Base-by-base conservation (phyloP, 257 asterid species). In the Petunia secreta region DNA sequence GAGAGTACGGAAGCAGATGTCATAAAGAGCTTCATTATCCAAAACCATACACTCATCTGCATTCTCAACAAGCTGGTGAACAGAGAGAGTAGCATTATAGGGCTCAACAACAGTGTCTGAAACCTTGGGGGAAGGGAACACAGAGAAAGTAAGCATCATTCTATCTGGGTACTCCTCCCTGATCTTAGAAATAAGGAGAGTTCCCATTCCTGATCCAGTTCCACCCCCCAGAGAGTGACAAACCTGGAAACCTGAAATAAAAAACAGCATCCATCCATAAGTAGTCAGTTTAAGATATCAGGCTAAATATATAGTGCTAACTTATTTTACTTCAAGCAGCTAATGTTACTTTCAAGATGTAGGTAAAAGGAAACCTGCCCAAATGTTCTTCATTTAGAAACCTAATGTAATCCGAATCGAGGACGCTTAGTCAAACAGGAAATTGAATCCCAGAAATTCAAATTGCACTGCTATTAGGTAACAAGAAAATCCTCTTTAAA, bases 161-260 rank as follows among this genome's bases (percentile, higher is more conserved):
- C 95, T 86, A 81, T 92, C 97, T 8, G 95, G 95, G 85, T 90
- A 92, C 83, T 90, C 97, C 87, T 90, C 97, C 83, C 97, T 83
- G 79, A 92, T 92, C 86, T 92, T 92, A 50, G 97, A 92, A 75
- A 92, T 92, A 11, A 90, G 88, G 86, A 92, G 95, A 44, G 97
- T 90, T 82, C 95, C 95, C 97, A 92, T 92, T 63, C 97, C 95
- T 15, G 97, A 90, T 63, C 97, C 97, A n/a, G 97, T 92, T 58
- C 97, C 95, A 85, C 97, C 97, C 67, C 95, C 97, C 87, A 90
- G 76, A 3, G 95, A 92, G 84, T 90, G 97, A 83, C 93, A 91
- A 10, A 92, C 97, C 86, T 90, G 93, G 71, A 92, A 90, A 54
- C 95, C 95, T 92, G 89, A 75, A 63, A 59, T 65, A 65, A 66